Base-by-base conservation (phyloP, 768 basidiomycete species). In the Filobasidium wieringae region DNA sequence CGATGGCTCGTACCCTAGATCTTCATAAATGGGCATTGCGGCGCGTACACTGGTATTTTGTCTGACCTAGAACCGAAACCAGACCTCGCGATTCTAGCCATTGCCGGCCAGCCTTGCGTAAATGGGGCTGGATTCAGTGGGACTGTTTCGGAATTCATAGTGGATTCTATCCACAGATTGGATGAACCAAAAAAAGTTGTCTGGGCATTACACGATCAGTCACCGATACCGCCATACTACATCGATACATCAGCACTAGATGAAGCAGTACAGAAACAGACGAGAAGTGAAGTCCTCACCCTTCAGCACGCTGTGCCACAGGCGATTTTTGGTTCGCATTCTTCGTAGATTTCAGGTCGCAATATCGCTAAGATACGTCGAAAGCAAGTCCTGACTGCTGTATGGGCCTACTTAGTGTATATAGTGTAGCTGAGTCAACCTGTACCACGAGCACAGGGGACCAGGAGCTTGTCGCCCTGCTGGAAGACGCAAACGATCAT, bases 81-180 rank as follows among this genome's bases (percentile, higher is more conserved):
- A n/a, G 41, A 45, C 41, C n/a, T 45, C 19, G 41, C 41, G 41
- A 45, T 45, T 26, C 19, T 45, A n/a, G 41, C 41, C 27, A n/a
- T 26, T 45, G 7, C 41, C 41, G 41, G 41, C 27, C 41, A 45
- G 27, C 41, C 41, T n/a, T 45, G 41, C 27, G n/a, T 45, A n/a
- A 45, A 45, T 19, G 41, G 41, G n/a, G 41, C 19, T 26, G 41
- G 41, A 26, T 19, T 19, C 41, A 45, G n/a, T n/a, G 41, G 41
- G n/a, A 45, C 41, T n/a, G 27, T 26, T 26, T 19, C 19, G 9
- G 41, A 45, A n/a, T 45, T 19, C 27, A 45, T 59, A 40, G 47
- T 53, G 58, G 31, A 27, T 39, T 45, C 32, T 32, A 37, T 40
- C 12, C 32, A 27, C 60, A 30, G 52, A 63, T n/a, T 32, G n/a